A percentile compares a stretch with the other conserved stretches of the same genome.
These are phyloP conservation scores for Cyberlindnera meyerae DNA, from an alignment of 805 yeast genomes.

Conservation along the genomic window DNA sequence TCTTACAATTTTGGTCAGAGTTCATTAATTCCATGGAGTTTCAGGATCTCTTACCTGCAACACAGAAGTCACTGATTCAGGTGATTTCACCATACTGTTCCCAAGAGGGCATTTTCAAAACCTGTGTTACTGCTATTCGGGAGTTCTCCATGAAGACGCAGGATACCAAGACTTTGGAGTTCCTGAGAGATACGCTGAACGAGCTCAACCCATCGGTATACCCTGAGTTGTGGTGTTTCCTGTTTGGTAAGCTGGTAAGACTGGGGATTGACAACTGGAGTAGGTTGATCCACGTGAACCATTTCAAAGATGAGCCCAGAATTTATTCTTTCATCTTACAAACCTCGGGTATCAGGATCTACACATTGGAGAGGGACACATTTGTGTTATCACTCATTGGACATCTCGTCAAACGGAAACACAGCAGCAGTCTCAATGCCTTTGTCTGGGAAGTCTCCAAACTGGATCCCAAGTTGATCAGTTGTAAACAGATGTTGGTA, in stretches of 20 bases:
- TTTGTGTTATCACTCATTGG: conserved; percentile 16
- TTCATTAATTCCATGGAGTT: conserved; percentile 6
- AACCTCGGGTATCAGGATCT: conserved; percentile 14
- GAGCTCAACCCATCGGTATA: conserved; percentile 14
- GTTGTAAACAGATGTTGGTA: conserved; percentile 12
- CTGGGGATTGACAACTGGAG: conserved; percentile 22
- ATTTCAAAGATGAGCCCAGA: conserved; percentile 21
- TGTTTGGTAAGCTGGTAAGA: conserved; percentile 15
- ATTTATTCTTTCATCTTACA: conserved; percentile 18
- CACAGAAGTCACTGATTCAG: conserved; percentile 11
- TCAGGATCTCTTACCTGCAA: conserved; percentile 1
- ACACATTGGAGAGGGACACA: conserved; percentile 15
- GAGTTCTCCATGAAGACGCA: background rate
- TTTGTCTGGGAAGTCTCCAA: conserved; percentile 18
- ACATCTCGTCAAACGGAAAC: conserved; percentile 11
- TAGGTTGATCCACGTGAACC: conserved; percentile 18
- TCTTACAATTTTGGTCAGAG: conserved; percentile 6
- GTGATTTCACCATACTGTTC: conserved; percentile 10
- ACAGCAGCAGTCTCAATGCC: conserved; percentile 13
- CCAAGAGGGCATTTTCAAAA: conserved; percentile 7
- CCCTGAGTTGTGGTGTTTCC: conserved; percentile 22
- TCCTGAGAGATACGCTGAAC: conserved; percentile 13
- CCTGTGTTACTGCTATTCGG: conserved; percentile 6
- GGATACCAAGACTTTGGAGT: conserved; percentile 3
- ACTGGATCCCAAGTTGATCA: conserved; percentile 15